Base-by-base conservation (phyloP, 345 rosid genomes). In the Salix purpurea region DNA sequence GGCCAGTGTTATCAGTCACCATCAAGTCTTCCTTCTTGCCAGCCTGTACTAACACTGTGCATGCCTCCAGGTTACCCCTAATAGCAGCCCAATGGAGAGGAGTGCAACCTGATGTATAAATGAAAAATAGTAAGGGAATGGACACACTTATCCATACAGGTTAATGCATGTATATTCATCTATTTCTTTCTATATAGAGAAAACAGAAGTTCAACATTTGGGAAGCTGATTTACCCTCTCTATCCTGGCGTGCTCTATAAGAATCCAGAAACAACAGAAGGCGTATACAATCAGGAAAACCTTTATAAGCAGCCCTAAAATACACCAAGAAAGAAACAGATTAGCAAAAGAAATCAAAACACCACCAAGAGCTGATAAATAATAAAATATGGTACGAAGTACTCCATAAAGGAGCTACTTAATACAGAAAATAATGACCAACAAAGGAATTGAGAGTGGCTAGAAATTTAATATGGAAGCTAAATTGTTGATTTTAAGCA, bases 21-120 rank as follows among this genome's bases (percentile, higher is more conserved):
- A 90, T 83, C 81, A 96, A 84, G 87, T 94, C 97, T 75, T 93
- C 99, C 84, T 87, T 89, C 88, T 94, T 96, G 73, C 99, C 97
- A 84, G 99, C 99, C 87, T 94, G 99, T 61, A 94, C 97, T 80
- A 94, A 80, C 62, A 96, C 97, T 24, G 98, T 96, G 91, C 98
- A 94, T 76, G 99, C 99, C 87, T 94, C 98, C 87, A 96, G 88
- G 85, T 96, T 94, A 84, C 98, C 98, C 86, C 90, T 88, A 78
- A 96, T 94, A 83, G 99, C 99, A 23, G 97, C 97, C 99, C 98
- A 96, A 77, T 96, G 98, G 74, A 96, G 91, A 81, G 97, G 97
- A 72, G 99, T 96, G 84, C 97, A 94, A 62, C 99, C 99, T 96
- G 83, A 85, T 77, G 60, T 58, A 65, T 67, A 74, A 64, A 58